A percentile compares a stretch with the other conserved stretches of the same genome.
Evolutionary conservation across 2,329 filamentous ascomycete species (phyloP).

Genomic region (Scedosporium dehoogii): DNA sequence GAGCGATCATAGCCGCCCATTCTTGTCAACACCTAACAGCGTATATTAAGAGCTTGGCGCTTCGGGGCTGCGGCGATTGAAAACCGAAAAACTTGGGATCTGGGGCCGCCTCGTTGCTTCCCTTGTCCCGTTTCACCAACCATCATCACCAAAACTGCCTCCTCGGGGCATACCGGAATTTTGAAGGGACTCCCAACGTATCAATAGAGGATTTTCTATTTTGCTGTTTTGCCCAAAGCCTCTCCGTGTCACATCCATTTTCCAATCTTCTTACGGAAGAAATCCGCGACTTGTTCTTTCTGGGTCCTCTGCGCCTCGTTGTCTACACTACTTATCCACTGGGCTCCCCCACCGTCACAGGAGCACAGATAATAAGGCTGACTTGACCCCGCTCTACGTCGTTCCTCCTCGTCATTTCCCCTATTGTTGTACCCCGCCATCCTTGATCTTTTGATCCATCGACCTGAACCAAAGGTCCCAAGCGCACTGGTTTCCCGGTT

Average conservation of each 20-base stretch:
- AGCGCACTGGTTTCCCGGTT: not conserved
- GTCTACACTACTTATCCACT: not conserved
- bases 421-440: slow-evolving; percentile 1
- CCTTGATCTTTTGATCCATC: not conserved
- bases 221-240: not conserved
- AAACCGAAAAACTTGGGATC: no score
- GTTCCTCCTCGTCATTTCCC: not conserved
- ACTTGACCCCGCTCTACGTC: slow-evolving; percentile 6
- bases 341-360: not conserved
- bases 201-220: not conserved
- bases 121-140: no score
- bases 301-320: not conserved
- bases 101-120: no score
- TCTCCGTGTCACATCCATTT: not conserved
- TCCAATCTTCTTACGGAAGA: not conserved
- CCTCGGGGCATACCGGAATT: no score
- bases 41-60: no score
- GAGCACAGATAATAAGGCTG: slow-evolving; percentile 4
- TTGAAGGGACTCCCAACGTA: no score
- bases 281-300: not conserved
- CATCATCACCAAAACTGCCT: no score
- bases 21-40: no score
- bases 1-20: no score
- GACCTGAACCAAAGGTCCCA: not conserved
- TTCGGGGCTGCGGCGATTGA: no score